phyloP scores from a whole-genome alignment of 2,329 filamentous ascomycete species.

The Botrytis elliptica region DNA sequence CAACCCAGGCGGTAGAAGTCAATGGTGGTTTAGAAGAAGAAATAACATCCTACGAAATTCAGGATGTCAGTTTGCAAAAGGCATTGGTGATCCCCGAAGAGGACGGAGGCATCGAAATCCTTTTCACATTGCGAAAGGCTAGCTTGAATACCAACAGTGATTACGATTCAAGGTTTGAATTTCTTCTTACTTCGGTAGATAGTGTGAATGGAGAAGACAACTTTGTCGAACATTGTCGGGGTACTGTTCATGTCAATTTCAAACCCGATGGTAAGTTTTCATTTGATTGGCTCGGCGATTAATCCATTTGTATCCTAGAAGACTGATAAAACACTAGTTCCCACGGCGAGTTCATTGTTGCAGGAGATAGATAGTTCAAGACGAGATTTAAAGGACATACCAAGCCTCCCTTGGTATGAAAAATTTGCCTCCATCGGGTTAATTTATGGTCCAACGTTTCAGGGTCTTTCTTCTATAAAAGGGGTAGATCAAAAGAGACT shows the following conservation, averaged over 20 bases:
- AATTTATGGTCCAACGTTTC: background rate
- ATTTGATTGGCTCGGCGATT: background rate
- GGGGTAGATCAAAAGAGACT: background rate
- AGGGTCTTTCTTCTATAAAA: background rate
- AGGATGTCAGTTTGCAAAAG: constrained; percentile 16
- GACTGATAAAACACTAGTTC: background rate
- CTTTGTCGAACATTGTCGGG: background rate
- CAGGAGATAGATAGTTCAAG: background rate
- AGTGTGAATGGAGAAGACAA: background rate
- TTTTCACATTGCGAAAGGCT: background rate
- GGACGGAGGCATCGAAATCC: constrained; percentile 18
- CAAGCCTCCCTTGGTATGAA: background rate
- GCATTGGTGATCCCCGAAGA: constrained; percentile 15
- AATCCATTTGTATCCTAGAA: background rate
- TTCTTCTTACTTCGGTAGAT: background rate
- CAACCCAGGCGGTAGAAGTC: constrained; percentile 11
- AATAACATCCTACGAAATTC: constrained; percentile 31
- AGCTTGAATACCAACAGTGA: background rate
- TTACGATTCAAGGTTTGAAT: background rate
- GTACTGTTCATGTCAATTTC: background rate
- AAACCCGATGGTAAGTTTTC: background rate
- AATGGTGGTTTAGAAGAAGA: constrained; percentile 32
- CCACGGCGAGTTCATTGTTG: background rate
- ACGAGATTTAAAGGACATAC: background rate
- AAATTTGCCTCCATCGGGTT: background rate